Evolutionary conservation across 306 rosid species (phyloP).

Genomic region (Heteromeles arbutifolia): DNA sequence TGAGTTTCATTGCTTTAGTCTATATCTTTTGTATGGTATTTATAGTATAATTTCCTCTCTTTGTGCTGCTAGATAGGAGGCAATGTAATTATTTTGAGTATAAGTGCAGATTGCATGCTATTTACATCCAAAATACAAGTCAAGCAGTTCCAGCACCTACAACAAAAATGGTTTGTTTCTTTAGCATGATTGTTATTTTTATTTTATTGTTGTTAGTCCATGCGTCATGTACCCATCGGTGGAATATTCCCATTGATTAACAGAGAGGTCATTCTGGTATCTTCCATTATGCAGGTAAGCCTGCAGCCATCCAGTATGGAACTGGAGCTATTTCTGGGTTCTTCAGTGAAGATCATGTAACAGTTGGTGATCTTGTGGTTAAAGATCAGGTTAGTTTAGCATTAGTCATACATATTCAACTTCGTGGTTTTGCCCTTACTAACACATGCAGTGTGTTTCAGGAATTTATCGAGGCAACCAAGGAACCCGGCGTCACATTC

Average conservation of each 20-base stretch:
- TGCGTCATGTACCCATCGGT: neutral
- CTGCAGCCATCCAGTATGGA: constrained; percentile 48
- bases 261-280: constrained; percentile 1
- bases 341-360: constrained; percentile 44
- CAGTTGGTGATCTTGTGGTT: constrained; percentile 46
- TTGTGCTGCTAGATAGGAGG: neutral
- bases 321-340: constrained; percentile 53
- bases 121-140: constrained; percentile 45
- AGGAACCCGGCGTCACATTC: constrained; percentile 45
- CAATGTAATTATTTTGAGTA: neutral
- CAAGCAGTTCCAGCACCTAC: constrained; percentile 40
- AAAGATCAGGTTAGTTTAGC: constrained; percentile 34
- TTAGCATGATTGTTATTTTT: neutral
- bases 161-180: constrained; percentile 41
- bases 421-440: neutral
- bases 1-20: constrained; percentile 30
- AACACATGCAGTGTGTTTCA: neutral
- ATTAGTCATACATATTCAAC: neutral
- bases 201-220: neutral
- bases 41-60: neutral
- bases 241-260: neutral
- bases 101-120: constrained; percentile 46
- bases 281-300: constrained; percentile 28
- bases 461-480: constrained; percentile 59
- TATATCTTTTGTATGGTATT: constrained; percentile 17